phyloP scores from a whole-genome alignment of 176 grass and related monocot genomes.

The Cenchrus fungigraminus region DNA sequence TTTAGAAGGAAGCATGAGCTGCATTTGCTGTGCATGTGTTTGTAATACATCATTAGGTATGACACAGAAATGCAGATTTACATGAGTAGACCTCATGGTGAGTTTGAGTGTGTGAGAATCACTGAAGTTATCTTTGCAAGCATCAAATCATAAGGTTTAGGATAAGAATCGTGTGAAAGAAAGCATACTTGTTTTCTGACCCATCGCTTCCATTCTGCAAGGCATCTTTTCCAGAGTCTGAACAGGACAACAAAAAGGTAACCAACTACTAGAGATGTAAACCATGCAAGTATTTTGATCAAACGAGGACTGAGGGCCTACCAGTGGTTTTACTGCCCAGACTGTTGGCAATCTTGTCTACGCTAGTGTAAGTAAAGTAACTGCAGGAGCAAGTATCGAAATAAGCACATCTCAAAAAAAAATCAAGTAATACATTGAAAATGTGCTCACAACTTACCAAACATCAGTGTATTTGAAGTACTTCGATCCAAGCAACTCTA shows the following conservation, averaged over 20 bases:
- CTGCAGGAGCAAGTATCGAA: conserved; percentile 47
- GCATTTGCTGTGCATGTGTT: background rate
- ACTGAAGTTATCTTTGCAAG: background rate
- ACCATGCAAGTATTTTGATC: conserved; percentile 12
- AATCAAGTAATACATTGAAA: background rate
- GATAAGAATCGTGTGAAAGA: background rate
- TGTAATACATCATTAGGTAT: background rate
- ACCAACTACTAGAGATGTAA: conserved; percentile 17
- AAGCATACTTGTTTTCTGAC: conserved; percentile 54
- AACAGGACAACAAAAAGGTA: conserved; percentile 23
- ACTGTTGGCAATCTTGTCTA: conserved; percentile 76
- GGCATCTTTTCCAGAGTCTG: conserved; percentile 47
- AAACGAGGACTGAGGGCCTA: conserved; percentile 23
- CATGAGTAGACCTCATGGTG: background rate
- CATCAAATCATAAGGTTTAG: conserved; percentile 21
- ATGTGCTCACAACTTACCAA: conserved; percentile 53
- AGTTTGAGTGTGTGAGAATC: background rate
- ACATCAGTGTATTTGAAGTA: conserved; percentile 83
- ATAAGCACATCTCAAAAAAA: conserved; percentile 30
- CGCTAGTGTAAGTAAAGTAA: conserved; percentile 85
- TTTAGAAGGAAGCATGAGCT: conserved; percentile 1
- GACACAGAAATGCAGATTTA: background rate
- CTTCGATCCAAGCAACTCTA: conserved; percentile 75
- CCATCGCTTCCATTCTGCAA: conserved; percentile 35
- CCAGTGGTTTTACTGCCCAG: conserved; percentile 57